Base-by-base conservation (phyloP, 305 asterid genomes). In the Andrographis paniculata region DNA sequence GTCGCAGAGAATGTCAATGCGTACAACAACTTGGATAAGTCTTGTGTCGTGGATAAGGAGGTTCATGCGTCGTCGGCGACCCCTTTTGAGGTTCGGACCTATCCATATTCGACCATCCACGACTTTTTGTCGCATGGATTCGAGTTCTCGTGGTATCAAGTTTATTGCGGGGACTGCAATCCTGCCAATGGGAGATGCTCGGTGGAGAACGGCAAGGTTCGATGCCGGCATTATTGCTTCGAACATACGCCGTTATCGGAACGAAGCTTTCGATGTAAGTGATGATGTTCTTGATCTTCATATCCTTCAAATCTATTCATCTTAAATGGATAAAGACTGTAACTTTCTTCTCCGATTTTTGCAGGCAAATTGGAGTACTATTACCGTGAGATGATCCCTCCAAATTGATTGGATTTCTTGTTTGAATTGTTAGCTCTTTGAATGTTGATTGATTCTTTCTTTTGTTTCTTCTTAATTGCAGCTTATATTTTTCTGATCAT, bases 161-260 rank as follows among this genome's bases (percentile, higher is more conserved):
- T 22, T 0, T 1, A 18, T 4, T 43, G 48, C 14, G 48, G n/a
- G 5, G 24, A 43, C 6, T 43, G 48, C 14, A 4, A 18, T 15
- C 22, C 16, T 3, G n/a, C 16, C 16, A 35, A 43, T 2, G 48
- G 48, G 15, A 5, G 15, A 9, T 43, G 48, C n/a, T 4, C 9
- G 2, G 28, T 43, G 0, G 48, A 18, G 48, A 22, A 22, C 10
- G 14, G 20, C 14, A 8, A 17, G 24, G 20, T 43, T 8, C 22
- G 15, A 1, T 43, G 48, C 27, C 21, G 40, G 24, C 48, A 18
- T 18, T 12, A 16, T 42, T 52, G 35, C 6, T 28, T 24, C 17
- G 33, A 31, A 30, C 33, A 45, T 43, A 43, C 48, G 21, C 48
- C 48, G 42, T 40, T 52, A n/a, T 42, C 24, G 22, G 20, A 24